Evolutionary conservation across 179 eudicot species (phyloP), one percentile per base, ranked within the genome.

Genomic region (Dionaea muscipula): DNA sequence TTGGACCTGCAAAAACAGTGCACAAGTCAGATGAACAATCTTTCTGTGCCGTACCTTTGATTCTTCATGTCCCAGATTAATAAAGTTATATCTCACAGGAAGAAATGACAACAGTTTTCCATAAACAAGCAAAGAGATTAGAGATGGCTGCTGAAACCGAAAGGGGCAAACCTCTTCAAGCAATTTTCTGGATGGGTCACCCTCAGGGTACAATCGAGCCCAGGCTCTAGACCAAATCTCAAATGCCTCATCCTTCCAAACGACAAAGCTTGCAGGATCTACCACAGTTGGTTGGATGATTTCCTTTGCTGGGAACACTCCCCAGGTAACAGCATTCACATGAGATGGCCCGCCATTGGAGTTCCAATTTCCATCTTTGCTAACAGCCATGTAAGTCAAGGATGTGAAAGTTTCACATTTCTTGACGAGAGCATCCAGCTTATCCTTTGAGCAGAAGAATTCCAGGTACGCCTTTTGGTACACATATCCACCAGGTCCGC

Each of bases 161-260:
- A 53, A 49, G 40, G 46, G 12, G 62, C 72, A 26, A 59, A 89
- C 97, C 95, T 86, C 75, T 62, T 80, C 80, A 38, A 84, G 84
- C 59, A 86, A 63, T 62, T 77, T 80, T 62, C 71, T 76, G 59
- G 95, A 84, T 47, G 85, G 67, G 58, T 90, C 95, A 25, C 65
- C 78, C 51, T 84, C 84, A 7, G 90, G 77, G 61, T 83, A 84
- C 52, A 86, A 65, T n/a, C 72, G 72, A 54, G 95, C 91, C 97
- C 94, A 90, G 41, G 87, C 86, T 67, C 81, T 76, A 16, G 85
- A 81, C 94, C 95, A 90, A 56, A 86, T 78, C 62, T 83, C 90
- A 67, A 86, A 90, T 0, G 97, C 97, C 77, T 90, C 97, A 20
- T 86, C 97, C 62, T 90, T 86, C 97, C 97, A 90, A 61, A 86